A percentile compares a stretch with the other conserved stretches of the same genome.
These are phyloP conservation scores for Ophiostoma sp. DNA, from an alignment of 2,329 filamentous ascomycete species.

Conservation along the genomic window DNA sequence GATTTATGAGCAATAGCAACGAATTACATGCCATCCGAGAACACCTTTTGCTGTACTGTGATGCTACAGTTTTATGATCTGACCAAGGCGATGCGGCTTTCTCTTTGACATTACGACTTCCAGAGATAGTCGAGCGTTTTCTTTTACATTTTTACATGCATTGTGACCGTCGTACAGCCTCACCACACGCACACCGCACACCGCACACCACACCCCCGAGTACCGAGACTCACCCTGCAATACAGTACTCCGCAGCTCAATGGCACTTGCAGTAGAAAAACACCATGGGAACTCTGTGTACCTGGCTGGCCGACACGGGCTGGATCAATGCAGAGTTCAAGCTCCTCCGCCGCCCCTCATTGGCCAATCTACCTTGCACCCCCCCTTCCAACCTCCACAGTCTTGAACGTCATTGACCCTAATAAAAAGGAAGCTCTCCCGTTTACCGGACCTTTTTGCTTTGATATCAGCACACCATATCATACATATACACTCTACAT, in stretches of 20 bases:
- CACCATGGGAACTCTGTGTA: not conserved
- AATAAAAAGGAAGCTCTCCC: not conserved
- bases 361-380: constrained; percentile 5
- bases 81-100: not conserved
- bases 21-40: not conserved
- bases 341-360: constrained; percentile 14
- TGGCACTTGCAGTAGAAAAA: constrained; percentile 4
- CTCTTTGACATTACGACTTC: not conserved
- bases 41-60: not conserved
- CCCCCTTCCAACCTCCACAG: constrained; percentile 6
- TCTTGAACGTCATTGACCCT: constrained; percentile 13
- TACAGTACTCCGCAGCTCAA: not conserved
- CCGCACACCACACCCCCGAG: not conserved
- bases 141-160: not conserved
- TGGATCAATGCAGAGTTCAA: not conserved
- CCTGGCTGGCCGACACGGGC: not conserved
- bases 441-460: not conserved
- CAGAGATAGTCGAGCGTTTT: not conserved
- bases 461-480: not conserved
- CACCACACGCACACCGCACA: not conserved
- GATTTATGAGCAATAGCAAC: constrained; percentile 4
- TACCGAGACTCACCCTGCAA: not conserved
- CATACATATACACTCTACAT: not conserved
- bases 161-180: not conserved
- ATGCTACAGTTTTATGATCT: not conserved